phyloP scores from a whole-genome alignment of 2,329 filamentous ascomycete species.

The Beauveria brongniartii region DNA sequence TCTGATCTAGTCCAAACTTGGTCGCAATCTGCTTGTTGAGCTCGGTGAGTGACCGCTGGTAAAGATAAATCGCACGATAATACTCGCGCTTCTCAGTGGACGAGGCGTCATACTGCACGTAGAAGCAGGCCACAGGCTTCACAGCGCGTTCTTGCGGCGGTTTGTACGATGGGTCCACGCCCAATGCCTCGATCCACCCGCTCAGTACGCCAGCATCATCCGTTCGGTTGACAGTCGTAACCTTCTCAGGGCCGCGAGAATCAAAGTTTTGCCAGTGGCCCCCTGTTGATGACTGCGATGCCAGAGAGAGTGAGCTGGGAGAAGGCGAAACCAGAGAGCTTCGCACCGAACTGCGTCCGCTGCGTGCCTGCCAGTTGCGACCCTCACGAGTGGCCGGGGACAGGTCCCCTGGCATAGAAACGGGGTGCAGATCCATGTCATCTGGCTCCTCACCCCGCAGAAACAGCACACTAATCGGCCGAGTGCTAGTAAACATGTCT shows the following conservation, averaged over 20 bases:
- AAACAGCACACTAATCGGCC: slow-evolving; percentile 70
- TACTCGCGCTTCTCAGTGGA: slow-evolving; percentile 51
- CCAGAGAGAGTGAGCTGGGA: slow-evolving; percentile 56
- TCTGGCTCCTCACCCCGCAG: slow-evolving; percentile 69
- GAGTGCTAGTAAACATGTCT: slow-evolving; percentile 82
- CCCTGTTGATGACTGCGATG: slow-evolving; percentile 40
- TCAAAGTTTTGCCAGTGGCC: slow-evolving; percentile 52
- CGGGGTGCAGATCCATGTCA: slow-evolving; percentile 71
- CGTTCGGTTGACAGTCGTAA: slow-evolving; percentile 42
- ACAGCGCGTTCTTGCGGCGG: slow-evolving; percentile 64
- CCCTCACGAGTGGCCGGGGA: slow-evolving; percentile 49
- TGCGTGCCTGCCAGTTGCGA: slow-evolving; percentile 41
- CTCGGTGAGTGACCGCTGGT: slow-evolving; percentile 65
- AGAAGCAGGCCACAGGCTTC: slow-evolving; percentile 82
- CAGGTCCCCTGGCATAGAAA: slow-evolving; percentile 61
- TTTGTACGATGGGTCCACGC: slow-evolving; percentile 78
- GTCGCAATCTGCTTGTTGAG: slow-evolving; percentile 63
- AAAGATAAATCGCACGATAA: slow-evolving; percentile 80
- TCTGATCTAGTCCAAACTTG: slow-evolving; percentile 75
- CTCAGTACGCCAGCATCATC: slow-evolving; percentile 59
- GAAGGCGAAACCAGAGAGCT: slow-evolving; percentile 59
- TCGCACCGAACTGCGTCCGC: slow-evolving; percentile 49
- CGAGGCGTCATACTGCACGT: slow-evolving; percentile 54
- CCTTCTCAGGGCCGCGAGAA: slow-evolving; percentile 46
- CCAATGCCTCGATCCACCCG: slow-evolving; percentile 84